Percentiles rank a stretch among this genome's conserved stretches.
Conservation (phyloP, 2,329 filamentous ascomycete genomes). For the Chrysosporium keratinophilum region DNA sequence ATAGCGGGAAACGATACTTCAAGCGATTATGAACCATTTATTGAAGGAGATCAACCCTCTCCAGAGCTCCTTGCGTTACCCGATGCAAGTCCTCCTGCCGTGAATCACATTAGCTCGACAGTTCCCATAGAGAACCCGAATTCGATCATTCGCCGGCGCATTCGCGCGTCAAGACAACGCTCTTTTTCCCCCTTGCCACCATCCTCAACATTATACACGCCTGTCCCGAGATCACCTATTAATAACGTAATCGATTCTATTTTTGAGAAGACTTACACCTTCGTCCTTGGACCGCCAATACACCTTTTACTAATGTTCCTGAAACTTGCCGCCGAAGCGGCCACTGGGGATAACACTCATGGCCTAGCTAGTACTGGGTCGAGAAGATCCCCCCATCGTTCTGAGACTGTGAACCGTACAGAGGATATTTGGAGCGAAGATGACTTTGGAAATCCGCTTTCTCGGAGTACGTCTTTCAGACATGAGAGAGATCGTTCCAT, state of each 20-base stretch:
- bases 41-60: not conserved
- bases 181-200: slow-evolving; percentile 59
- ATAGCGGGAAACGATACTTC: slow-evolving; percentile 8
- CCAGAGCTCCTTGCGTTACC: not conserved
- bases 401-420: slow-evolving; percentile 26
- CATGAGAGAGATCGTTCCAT: slow-evolving; percentile 8
- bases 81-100: not conserved
- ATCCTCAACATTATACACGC: slow-evolving; percentile 52
- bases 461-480: slow-evolving; percentile 17
- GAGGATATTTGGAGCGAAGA: slow-evolving; percentile 46
- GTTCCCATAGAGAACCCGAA: slow-evolving; percentile 23
- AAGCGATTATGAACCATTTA: not conserved
- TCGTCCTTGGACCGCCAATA: slow-evolving; percentile 69
- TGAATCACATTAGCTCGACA: not conserved
- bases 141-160: slow-evolving; percentile 41
- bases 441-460: slow-evolving; percentile 45
- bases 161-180: slow-evolving; percentile 46
- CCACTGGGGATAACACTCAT: slow-evolving; percentile 35
- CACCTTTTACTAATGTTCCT: slow-evolving; percentile 71
- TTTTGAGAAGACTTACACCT: slow-evolving; percentile 64
- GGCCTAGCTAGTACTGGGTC: slow-evolving; percentile 18
- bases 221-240: slow-evolving; percentile 35
- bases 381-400: slow-evolving; percentile 17
- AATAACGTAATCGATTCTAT: slow-evolving; percentile 52
- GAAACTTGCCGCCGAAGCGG: slow-evolving; percentile 66